A percentile compares a stretch with the other conserved stretches of the same genome.
Evolutionary conservation across 2,329 filamentous ascomycete species (phyloP).

Genomic region (Knufia fluminis): DNA sequence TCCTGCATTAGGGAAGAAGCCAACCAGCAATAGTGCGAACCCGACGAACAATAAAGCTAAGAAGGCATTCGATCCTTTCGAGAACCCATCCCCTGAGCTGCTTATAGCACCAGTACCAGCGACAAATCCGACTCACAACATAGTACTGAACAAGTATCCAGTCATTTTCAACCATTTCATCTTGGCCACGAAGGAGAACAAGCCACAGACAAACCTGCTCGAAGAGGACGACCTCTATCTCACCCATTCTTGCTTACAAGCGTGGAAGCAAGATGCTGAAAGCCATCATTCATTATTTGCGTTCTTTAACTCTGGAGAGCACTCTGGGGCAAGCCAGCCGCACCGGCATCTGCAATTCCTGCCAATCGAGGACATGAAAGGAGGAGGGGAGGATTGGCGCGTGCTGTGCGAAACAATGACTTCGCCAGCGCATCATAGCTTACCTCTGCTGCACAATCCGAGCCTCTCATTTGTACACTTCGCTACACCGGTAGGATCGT

Average conservation of each 20-base stretch:
- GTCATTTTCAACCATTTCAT: conserved; percentile 43
- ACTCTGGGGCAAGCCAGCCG: conserved; percentile 40
- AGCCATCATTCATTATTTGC: conserved; percentile 30
- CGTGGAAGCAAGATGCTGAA: conserved; percentile 28
- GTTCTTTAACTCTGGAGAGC: conserved; percentile 42
- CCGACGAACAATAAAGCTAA: conserved; percentile 5
- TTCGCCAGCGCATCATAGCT: conserved; percentile 11
- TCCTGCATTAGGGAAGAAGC: conserved; percentile 39
- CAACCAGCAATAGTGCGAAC: conserved; percentile 14
- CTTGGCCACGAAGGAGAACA: conserved; percentile 37
- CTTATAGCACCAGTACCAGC: conserved; percentile 33
- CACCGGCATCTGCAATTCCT: conserved; percentile 42
- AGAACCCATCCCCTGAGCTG: conserved; percentile 34
- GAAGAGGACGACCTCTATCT: conserved; percentile 35
- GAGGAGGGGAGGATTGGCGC: conserved; percentile 32
- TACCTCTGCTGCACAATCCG: conserved; percentile 46
- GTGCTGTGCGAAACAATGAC: conserved; percentile 40
- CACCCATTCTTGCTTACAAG: conserved; percentile 33
- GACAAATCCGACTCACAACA: conserved; percentile 28
- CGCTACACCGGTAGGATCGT: conserved; percentile 15
- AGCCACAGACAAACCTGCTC: conserved; percentile 35
- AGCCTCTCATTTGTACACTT: conserved; percentile 22
- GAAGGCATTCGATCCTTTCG: conserved; percentile 36
- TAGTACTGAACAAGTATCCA: conserved; percentile 42
- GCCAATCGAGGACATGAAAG: conserved; percentile 36